Percentiles rank a stretch among this genome's conserved stretches.
These are phyloP conservation scores for Exophiala aquamarina DNA, from an alignment of 2,329 filamentous ascomycete species.

Conservation along the genomic window DNA sequence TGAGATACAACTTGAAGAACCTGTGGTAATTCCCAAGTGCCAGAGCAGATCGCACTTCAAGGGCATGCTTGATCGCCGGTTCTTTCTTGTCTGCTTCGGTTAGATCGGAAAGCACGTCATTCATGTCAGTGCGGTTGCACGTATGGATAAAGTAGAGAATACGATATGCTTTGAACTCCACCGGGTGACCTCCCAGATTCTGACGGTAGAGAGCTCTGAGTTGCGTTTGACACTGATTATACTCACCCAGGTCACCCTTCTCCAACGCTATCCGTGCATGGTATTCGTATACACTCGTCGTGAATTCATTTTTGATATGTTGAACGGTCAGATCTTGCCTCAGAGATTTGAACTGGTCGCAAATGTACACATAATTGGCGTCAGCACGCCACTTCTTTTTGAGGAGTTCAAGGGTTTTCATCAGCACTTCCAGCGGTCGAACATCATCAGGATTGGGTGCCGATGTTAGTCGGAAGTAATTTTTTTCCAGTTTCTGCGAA, in stretches of 20 bases:
- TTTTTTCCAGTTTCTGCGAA: conserved; percentile 83
- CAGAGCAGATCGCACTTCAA: conserved; percentile 86
- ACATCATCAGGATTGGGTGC: conserved; percentile 86
- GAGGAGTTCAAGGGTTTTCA: conserved; percentile 80
- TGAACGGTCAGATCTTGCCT: conserved; percentile 98
- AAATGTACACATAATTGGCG: conserved; percentile 94
- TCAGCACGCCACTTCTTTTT: conserved; percentile 95
- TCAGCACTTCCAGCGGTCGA: conserved; percentile 76
- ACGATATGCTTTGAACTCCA: conserved; percentile 98
- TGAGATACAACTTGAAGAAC: conserved; percentile 94
- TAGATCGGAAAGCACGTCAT: conserved; percentile 98
- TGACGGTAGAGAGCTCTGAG: conserved; percentile 86
- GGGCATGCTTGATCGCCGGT: conserved; percentile 80
- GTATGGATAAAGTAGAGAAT: conserved; percentile 99
- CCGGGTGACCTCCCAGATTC: conserved; percentile 81
- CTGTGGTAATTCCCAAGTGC: conserved; percentile 95
- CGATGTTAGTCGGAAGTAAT: conserved; percentile 88
- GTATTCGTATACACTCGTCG: conserved; percentile 93
- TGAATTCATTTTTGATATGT: conserved; percentile 94
- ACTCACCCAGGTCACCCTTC: conserved; percentile 99
- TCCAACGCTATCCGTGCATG: conserved; percentile 96
- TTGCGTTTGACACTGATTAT: conserved; percentile 99
- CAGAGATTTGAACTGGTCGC: conserved; percentile 98
- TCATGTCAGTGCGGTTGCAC: conserved; percentile 95
- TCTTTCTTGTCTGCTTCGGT: conserved; percentile 93